Conservation (phyloP, 306 rosid species). For the Lagenaria siceraria region DNA sequence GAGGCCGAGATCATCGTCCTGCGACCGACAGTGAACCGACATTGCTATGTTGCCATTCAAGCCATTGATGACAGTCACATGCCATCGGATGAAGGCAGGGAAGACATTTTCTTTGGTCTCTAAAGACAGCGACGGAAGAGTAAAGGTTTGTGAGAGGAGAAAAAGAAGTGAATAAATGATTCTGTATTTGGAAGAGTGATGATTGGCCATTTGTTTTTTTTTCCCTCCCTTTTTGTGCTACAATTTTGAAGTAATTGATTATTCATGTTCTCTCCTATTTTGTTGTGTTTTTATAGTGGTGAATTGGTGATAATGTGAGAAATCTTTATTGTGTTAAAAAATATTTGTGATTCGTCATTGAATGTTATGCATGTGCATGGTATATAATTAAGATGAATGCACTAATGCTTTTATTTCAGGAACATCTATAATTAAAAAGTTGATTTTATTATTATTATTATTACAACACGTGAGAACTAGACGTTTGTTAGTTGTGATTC, state of each 20-base stretch:
- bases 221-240: not conserved
- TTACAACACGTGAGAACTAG: no score
- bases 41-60: not conserved
- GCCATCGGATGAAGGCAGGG: constrained; percentile 10
- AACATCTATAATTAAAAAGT: no score
- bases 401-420: not conserved
- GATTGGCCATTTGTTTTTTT: not conserved
- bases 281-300: not conserved
- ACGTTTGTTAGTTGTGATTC: no score
- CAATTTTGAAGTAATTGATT: not conserved
- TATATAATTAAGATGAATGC: not conserved
- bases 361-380: not conserved
- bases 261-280: not conserved
- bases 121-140: not conserved
- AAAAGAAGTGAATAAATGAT: not conserved
- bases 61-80: not conserved
- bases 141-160: not conserved
- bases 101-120: not conserved
- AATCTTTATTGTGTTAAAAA: not conserved
- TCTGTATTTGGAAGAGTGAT: not conserved
- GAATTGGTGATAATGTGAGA: not conserved
- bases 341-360: not conserved
- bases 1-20: constrained; percentile 14
- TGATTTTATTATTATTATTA: no score
- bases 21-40: constrained; percentile 9